Evolutionary conservation across 2,329 filamentous ascomycete species (phyloP).

Genomic region (Graphilbum sp.): DNA sequence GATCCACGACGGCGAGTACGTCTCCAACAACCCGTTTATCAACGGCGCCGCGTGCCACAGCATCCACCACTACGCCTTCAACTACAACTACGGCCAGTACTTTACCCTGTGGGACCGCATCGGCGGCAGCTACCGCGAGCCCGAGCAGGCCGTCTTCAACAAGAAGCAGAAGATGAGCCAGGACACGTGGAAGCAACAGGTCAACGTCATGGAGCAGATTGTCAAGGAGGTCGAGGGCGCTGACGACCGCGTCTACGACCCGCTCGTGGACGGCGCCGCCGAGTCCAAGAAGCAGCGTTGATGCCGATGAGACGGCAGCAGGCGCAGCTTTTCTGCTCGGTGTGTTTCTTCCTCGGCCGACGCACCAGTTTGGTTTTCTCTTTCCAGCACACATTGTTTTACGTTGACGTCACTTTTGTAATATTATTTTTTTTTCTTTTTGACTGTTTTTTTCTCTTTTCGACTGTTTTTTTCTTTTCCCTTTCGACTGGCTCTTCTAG

Average conservation of each 20-base stretch:
- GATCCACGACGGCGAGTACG: constrained; percentile 91
- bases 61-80: constrained; percentile 76
- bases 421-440: too few species aligned
- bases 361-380: too few species aligned
- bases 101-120: constrained; percentile 84
- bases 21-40: constrained; percentile 76
- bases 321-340: too few species aligned
- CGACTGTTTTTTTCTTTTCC: too few species aligned
- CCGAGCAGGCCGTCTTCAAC: constrained; percentile 71
- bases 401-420: too few species aligned
- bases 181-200: constrained; percentile 64
- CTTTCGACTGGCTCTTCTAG: too few species aligned
- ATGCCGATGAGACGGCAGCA: too few species aligned
- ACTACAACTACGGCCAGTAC: constrained; percentile 91
- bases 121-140: constrained; percentile 72
- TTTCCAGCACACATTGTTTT: too few species aligned
- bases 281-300: constrained; percentile 27
- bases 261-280: constrained; percentile 7
- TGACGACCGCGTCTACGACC: constrained; percentile 33
- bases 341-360: too few species aligned
- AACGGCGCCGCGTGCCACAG: constrained; percentile 93
- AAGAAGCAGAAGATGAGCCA: constrained; percentile 74
- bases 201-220: constrained; percentile 58
- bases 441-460: too few species aligned
- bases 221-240: constrained; percentile 51